Percentiles rank a stretch among this genome's conserved stretches.
Evolutionary conservation across 2,329 filamentous ascomycete species (phyloP).

Genomic region (Shiraia bambusicola): DNA sequence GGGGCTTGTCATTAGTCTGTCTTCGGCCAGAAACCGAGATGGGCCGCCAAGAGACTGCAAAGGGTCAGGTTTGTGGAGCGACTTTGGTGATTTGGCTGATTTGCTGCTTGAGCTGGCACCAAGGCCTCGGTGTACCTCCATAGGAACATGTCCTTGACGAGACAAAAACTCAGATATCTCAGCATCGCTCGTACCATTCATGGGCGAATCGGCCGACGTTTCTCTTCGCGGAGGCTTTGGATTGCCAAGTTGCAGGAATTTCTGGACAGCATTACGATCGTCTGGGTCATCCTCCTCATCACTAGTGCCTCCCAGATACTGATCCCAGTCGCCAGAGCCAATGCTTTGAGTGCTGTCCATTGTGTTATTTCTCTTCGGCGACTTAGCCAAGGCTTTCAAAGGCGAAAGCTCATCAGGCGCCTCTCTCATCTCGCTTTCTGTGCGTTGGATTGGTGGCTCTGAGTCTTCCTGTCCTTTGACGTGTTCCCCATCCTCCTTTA

Average conservation of each 20-base stretch:
- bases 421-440: slow-evolving; percentile 53
- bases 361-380: slow-evolving; percentile 26
- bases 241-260: slow-evolving; percentile 36
- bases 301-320: slow-evolving; percentile 52
- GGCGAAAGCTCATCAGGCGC: slow-evolving; percentile 45
- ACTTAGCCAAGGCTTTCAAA: slow-evolving; percentile 26
- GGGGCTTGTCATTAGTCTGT: slow-evolving; percentile 18
- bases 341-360: slow-evolving; percentile 36
- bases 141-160: slow-evolving; percentile 15
- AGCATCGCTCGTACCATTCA: slow-evolving; percentile 40
- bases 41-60: slow-evolving; percentile 27
- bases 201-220: slow-evolving; percentile 18
- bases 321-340: slow-evolving; percentile 52
- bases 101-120: slow-evolving; percentile 27
- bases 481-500: slow-evolving; percentile 66
- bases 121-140: slow-evolving; percentile 46
- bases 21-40: slow-evolving; percentile 14
- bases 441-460: slow-evolving; percentile 43
- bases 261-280: slow-evolving; percentile 41
- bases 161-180: slow-evolving; percentile 44
- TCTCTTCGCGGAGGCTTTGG: slow-evolving; percentile 20
- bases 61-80: slow-evolving; percentile 31
- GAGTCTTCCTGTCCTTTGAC: slow-evolving; percentile 52
- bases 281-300: slow-evolving; percentile 51
- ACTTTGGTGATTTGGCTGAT: slow-evolving; percentile 12